Evolutionary conservation across 306 rosid species (phyloP).

Genomic region (Vachellia collinsii): DNA sequence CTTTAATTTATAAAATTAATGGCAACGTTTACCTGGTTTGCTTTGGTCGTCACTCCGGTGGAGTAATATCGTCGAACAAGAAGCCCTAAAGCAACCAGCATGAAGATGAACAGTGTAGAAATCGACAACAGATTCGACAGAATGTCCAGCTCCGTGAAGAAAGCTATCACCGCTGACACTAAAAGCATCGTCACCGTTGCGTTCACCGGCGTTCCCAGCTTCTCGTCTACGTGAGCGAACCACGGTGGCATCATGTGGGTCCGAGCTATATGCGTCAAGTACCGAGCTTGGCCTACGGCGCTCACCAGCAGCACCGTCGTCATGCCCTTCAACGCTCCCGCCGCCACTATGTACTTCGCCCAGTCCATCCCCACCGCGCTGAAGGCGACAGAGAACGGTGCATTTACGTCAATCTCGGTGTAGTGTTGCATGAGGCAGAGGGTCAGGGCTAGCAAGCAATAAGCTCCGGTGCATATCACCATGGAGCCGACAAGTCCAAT

Average conservation of each 20-base stretch:
- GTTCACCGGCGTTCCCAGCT: slow-evolving; percentile 71
- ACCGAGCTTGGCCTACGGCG: slow-evolving; percentile 83
- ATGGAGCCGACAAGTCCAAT: slow-evolving; percentile 83
- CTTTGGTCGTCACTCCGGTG: slow-evolving; percentile 50
- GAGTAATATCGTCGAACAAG: slow-evolving; percentile 73
- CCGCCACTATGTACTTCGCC: slow-evolving; percentile 86
- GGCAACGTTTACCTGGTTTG: slow-evolving; percentile 4
- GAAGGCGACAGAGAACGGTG: slow-evolving; percentile 72
- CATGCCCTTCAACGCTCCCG: slow-evolving; percentile 87
- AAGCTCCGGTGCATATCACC: slow-evolving; percentile 48
- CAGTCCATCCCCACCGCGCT: slow-evolving; percentile 71
- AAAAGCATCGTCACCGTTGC: slow-evolving; percentile 66
- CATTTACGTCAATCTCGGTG: slow-evolving; percentile 22
- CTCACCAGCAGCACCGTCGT: slow-evolving; percentile 72
- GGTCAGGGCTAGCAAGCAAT: slow-evolving; percentile 67
- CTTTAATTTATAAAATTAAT: too few relatives aligned
- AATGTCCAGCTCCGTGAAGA: slow-evolving; percentile 61
- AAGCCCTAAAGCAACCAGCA: slow-evolving; percentile 72
- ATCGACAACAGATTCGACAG: slow-evolving; percentile 70
- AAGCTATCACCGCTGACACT: slow-evolving; percentile 64
- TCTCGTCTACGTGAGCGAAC: slow-evolving; percentile 66
- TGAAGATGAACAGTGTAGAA: slow-evolving; percentile 75
- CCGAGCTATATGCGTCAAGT: slow-evolving; percentile 82
- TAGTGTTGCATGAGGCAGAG: slow-evolving; percentile 72
- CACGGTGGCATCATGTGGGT: slow-evolving; percentile 93